phyloP scores from a whole-genome alignment of 2,329 filamentous ascomycete species.

The Pseudocercospora eumusae region DNA sequence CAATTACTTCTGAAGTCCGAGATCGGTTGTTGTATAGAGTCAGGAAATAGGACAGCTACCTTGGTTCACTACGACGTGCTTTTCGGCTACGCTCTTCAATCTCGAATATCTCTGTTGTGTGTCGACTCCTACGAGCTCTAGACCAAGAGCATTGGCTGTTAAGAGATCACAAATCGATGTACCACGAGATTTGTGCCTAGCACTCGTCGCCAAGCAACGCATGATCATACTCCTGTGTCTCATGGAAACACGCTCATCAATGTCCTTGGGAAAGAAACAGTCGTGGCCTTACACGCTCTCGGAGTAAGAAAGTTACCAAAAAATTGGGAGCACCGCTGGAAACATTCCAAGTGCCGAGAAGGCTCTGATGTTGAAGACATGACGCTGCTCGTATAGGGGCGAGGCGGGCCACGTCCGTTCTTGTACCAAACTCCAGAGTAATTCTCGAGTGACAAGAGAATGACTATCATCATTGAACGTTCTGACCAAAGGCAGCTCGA shows the following conservation, averaged over 20 bases:
- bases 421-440: neutral
- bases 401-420: neutral
- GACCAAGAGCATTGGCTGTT: neutral
- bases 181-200: neutral
- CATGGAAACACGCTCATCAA: neutral
- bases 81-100: neutral
- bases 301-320: neutral
- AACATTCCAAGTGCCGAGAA: constrained; percentile 3
- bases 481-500: constrained; percentile 2
- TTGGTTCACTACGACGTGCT: neutral
- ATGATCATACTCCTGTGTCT: neutral
- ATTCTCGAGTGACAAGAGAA: neutral
- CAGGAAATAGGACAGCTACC: neutral
- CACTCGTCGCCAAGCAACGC: neutral
- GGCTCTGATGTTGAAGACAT: neutral
- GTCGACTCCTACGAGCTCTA: neutral
- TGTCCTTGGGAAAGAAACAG: neutral
- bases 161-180: neutral
- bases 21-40: neutral
- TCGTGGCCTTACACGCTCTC: neutral
- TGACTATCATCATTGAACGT: neutral
- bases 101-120: neutral
- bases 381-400: neutral
- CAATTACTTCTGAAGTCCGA: neutral
- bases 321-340: neutral